Evolutionary conservation across 2,329 filamentous ascomycete genomes (phyloP).

Genomic region (Scopulariopsis brevicaulis): DNA sequence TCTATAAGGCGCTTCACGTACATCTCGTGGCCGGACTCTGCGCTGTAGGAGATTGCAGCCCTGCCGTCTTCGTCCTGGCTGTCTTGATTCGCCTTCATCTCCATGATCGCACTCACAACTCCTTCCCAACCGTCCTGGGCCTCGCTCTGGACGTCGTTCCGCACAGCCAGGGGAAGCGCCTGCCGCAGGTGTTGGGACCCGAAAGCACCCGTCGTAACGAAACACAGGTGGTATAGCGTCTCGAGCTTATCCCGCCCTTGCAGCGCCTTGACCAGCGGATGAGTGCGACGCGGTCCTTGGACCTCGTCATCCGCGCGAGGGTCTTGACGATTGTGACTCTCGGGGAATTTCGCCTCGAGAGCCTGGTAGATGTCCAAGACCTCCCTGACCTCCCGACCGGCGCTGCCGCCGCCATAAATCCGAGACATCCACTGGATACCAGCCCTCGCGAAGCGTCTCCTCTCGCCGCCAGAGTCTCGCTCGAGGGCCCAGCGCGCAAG

Average conservation of each 20-base stretch:
- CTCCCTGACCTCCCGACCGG: not conserved
- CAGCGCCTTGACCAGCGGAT: constrained; percentile 1
- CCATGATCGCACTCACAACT: constrained; percentile 5
- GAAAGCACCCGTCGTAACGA: constrained; percentile 1
- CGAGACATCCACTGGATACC: not conserved
- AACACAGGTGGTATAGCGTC: constrained; percentile 5
- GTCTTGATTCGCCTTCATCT: constrained; percentile 6
- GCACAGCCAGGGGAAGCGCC: constrained; percentile 7
- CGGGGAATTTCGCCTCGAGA: not conserved
- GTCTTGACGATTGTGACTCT: not conserved
- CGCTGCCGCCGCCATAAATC: not conserved
- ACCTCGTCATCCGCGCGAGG: not conserved
- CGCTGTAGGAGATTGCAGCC: constrained; percentile 8
- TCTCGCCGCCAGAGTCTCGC: not conserved
- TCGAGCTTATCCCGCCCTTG: not conserved
- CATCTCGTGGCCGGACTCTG: constrained; percentile 5
- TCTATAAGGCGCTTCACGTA: constrained; percentile 3
- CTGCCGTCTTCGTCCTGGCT: constrained; percentile 8
- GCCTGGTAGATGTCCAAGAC: not conserved
- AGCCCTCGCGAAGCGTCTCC: not conserved
- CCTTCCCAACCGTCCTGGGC: constrained; percentile 7
- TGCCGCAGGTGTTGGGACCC: not conserved
- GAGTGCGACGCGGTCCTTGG: not conserved
- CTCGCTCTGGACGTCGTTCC: not conserved
- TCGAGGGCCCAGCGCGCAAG: not conserved